phyloP scores from a whole-genome alignment of 805 yeast species.

The Metschnikowia lachancei region DNA sequence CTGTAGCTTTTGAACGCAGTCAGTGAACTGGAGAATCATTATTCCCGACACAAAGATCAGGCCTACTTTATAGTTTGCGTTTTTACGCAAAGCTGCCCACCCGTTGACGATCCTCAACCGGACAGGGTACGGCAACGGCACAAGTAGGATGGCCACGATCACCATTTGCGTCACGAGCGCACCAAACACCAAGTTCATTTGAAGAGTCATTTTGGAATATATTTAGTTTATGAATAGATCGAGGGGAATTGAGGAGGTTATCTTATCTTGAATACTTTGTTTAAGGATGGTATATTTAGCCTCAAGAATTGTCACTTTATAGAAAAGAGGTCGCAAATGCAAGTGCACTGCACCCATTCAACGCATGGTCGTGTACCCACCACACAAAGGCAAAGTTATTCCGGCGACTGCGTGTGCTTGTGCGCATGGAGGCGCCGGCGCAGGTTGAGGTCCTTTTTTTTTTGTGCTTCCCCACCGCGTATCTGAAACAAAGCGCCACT shows the following conservation, averaged over 20 bases:
- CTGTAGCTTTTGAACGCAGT: conserved; percentile 48
- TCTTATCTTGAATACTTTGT: no score
- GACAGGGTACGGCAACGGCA: conserved; percentile 53
- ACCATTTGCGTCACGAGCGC: conserved; percentile 53
- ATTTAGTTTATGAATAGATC: neutral
- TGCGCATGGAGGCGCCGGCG: neutral
- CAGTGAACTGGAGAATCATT: conserved; percentile 50
- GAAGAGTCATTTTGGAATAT: conserved; percentile 40
- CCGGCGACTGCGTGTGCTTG: no score
- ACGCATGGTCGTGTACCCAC: no score
- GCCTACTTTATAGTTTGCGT: conserved; percentile 46
- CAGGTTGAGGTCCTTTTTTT: no score
- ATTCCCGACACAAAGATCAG: conserved; percentile 40
- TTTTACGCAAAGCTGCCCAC: conserved; percentile 32
- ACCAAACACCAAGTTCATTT: conserved; percentile 47
- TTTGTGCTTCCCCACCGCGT: no score
- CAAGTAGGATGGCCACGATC: conserved; percentile 43
- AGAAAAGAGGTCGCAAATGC: neutral
- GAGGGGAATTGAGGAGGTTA: neutral
- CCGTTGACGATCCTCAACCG: conserved; percentile 43
- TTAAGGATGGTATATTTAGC: no score
- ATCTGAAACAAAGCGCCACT: neutral
- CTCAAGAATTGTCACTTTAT: no score
- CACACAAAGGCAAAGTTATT: no score
- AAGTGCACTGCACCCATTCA: no score